These are phyloP conservation scores for Allium sativum DNA, from an alignment of 106 monocot species.

Conservation along the genomic window DNA sequence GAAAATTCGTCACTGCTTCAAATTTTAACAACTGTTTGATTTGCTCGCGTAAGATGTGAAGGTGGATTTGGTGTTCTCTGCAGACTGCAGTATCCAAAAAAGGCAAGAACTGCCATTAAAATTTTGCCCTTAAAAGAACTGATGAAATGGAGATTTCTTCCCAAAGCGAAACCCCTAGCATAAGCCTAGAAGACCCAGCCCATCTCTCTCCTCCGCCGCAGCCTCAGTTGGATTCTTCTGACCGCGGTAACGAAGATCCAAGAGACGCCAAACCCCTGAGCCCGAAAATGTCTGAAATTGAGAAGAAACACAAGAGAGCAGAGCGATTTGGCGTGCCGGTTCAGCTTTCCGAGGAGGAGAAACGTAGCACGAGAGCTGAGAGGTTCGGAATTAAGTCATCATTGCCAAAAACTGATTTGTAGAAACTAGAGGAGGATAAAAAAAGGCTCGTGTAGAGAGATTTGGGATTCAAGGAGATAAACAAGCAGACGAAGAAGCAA, in stretches of 20 bases:
- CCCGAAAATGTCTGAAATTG: constrained; percentile 12
- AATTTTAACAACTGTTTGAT: no score
- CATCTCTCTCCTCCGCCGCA: background rate
- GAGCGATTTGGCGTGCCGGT: constrained; percentile 47
- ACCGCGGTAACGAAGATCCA: constrained; percentile 4
- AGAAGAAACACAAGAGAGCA: constrained; percentile 46
- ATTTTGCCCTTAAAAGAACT: no score
- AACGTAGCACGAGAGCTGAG: constrained; percentile 46
- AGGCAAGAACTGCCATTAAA: no score
- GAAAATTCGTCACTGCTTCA: no score
- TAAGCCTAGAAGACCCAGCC: constrained; percentile 9
- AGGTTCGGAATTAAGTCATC: constrained; percentile 18
- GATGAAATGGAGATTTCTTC: no score
- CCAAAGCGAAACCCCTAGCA: constrained; percentile 2
- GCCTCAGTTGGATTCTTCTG: background rate
- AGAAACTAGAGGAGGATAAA: constrained; percentile 24
- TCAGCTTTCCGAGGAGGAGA: constrained; percentile 54
- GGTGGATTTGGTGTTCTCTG: no score
- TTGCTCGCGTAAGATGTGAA: no score
- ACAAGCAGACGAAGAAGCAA: constrained; percentile 31
- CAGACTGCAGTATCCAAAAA: no score
- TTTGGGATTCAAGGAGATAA: constrained; percentile 21
- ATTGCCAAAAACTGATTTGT: constrained; percentile 6
- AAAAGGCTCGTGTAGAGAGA: constrained; percentile 28
- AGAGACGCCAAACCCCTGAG: constrained; percentile 8